Percentiles rank a stretch among this genome's conserved stretches.
Evolutionary conservation across 345 rosid species (phyloP).

Genomic region (Nephelium lappaceum): DNA sequence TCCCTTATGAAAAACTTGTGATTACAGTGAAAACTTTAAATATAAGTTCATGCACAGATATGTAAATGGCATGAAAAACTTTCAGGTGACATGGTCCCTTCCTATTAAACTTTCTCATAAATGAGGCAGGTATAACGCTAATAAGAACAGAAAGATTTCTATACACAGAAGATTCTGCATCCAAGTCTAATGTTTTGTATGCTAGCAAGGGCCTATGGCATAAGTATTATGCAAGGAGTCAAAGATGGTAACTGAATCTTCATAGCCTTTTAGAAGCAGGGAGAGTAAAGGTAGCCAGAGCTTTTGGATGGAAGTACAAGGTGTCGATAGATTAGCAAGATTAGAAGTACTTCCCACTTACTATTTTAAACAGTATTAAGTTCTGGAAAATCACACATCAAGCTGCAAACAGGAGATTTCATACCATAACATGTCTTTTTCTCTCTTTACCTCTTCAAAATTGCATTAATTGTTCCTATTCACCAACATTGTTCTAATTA

Average conservation of each 20-base stretch:
- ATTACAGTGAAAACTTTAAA: no score
- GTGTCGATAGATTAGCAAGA: not conserved
- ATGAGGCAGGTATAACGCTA: no score
- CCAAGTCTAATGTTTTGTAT: no score
- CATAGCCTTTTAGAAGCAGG: not conserved
- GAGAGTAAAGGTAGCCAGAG: not conserved
- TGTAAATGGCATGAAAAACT: no score
- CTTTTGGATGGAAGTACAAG: not conserved
- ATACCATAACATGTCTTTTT: not conserved
- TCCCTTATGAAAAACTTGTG: no score
- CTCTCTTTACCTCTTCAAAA: not conserved
- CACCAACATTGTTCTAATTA: not conserved
- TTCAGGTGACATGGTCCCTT: no score
- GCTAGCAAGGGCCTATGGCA: not conserved
- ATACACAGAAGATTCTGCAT: no score
- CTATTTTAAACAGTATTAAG: not conserved
- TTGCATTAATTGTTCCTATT: not conserved
- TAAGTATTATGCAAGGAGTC: not conserved
- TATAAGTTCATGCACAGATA: no score
- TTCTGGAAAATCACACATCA: not conserved
- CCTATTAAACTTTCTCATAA: no score
- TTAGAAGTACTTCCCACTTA: not conserved
- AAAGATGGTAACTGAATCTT: slow-evolving; percentile 4
- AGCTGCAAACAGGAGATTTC: not conserved
- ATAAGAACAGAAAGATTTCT: no score